Evolutionary conservation across 352 stramenopile genomes (phyloP), one percentile per base, ranked within the genome.

Genomic region (Phytophthora podocarpi): DNA sequence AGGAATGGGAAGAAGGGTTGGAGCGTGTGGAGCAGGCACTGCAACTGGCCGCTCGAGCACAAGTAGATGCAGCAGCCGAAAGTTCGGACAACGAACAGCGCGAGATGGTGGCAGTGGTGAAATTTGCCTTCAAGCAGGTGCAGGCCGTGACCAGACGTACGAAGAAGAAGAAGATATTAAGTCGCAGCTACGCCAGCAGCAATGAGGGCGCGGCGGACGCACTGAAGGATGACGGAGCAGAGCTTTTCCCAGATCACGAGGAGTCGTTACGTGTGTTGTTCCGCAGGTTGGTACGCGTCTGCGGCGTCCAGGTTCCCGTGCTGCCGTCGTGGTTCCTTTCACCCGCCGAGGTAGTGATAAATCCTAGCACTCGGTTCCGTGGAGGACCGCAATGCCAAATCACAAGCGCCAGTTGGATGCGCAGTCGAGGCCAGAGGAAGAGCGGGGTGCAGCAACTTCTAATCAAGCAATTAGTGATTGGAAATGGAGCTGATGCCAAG

Each of bases 311-410:
- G n/a, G 72, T 86, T 18, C 79, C 79, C 2, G 40, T 68, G 5
- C 47, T 86, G 3, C 76, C 74, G 21, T 47, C 61, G 10, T 89
- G 79, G 79, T 85, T 86, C 43, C 45, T 86, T 16, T 86, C 76
- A 0, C 72, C 79, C 0, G 74, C 74, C 4, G 71, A 85, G 24
- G 50, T 89, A 27, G 58, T 36, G 23, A 2, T 59, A 20, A 47
- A 59, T 50, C 26, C 39, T 4, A 56, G 4, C 13, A 52, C 64
- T 26, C 64, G 60, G 20, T 82, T 69, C 23, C 57, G 61, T 42
- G 62, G 65, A 9, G 62, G 69, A 11, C 54, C 63, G 4, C 48
- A 66, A 21, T 67, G 50, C 34, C 57, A 78, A 49, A 65, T 77
- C 24, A 61, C 53, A n/a, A 65, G 63, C 32, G 73, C 66, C 3